Evolutionary conservation across 495 filamentous ascomycete genomes (phyloP).

Genomic region (Neurospora pannonica): DNA sequence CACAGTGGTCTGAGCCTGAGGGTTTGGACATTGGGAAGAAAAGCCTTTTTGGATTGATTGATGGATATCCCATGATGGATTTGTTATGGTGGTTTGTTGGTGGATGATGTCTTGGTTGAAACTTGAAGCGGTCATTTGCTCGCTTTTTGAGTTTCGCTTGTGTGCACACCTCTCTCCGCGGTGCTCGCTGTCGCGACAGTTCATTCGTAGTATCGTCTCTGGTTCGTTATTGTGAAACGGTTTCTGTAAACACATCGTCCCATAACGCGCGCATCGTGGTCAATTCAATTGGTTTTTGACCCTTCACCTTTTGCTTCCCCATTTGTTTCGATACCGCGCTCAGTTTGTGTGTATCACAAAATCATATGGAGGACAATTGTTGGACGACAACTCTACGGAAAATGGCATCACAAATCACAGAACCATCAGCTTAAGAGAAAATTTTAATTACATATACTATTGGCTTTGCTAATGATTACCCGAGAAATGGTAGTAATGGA

Average conservation of each 20-base stretch:
- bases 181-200: too few species aligned
- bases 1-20: slow-evolving; percentile 20
- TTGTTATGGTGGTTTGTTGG: too few species aligned
- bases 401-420: not conserved
- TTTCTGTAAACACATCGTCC: too few species aligned
- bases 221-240: too few species aligned
- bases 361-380: not conserved
- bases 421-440: not conserved
- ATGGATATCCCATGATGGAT: too few species aligned
- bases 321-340: not conserved
- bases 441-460: not conserved
- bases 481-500: not conserved
- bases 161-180: too few species aligned
- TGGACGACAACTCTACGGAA: not conserved
- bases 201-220: too few species aligned
- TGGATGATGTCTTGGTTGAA: not conserved
- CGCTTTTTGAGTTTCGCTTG: not conserved
- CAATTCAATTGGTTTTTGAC: not conserved
- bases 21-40: slow-evolving; percentile 21
- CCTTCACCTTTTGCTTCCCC: too few species aligned
- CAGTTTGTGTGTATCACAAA: not conserved
- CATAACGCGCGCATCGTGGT: not conserved
- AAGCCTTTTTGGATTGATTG: not conserved
- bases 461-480: not conserved
- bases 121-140: not conserved